Evolutionary conservation across 768 basidiomycete genomes (phyloP).

Genomic region (Lactarius tabidus): DNA sequence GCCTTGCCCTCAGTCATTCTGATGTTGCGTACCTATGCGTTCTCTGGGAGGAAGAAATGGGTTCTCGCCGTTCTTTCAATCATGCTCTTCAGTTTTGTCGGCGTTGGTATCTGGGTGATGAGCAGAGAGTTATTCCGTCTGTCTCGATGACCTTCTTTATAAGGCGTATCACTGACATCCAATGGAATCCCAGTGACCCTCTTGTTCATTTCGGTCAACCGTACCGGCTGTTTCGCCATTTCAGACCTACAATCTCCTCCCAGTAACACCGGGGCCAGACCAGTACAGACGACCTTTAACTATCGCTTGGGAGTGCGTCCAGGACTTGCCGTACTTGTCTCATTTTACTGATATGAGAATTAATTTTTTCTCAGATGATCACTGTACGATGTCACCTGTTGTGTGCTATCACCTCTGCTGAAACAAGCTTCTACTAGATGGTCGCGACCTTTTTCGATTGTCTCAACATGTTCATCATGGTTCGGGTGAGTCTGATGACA

Average conservation of each 20-base stretch:
- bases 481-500: conserved; percentile 1
- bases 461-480: conserved; percentile 13
- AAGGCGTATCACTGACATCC: not conserved
- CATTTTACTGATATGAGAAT: not conserved
- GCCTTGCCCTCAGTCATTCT: conserved; percentile 10
- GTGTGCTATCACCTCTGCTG: not conserved
- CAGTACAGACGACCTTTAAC: not conserved
- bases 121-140: conserved; percentile 1
- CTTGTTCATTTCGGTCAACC: not conserved
- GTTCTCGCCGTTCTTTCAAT: conserved; percentile 8
- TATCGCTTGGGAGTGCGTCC: conserved; percentile 20
- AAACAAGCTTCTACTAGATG: not conserved
- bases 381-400: not conserved
- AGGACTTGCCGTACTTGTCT: not conserved
- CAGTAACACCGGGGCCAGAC: too few species aligned
- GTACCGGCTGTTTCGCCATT: conserved; percentile 14
- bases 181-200: conserved; percentile 3
- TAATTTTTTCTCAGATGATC: conserved; percentile 6
- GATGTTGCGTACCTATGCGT: conserved; percentile 23
- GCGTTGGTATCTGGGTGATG: conserved; percentile 11
- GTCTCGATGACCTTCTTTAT: not conserved
- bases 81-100: conserved; percentile 1
- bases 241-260: conserved; percentile 3
- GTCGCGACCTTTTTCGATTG: conserved; percentile 12
- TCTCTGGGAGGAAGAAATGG: conserved; percentile 6